Percentiles rank a stretch among this genome's conserved stretches.
These are phyloP conservation scores for Purpureocillium lavendulum DNA, from an alignment of 2,329 filamentous ascomycete species.

Conservation along the genomic window DNA sequence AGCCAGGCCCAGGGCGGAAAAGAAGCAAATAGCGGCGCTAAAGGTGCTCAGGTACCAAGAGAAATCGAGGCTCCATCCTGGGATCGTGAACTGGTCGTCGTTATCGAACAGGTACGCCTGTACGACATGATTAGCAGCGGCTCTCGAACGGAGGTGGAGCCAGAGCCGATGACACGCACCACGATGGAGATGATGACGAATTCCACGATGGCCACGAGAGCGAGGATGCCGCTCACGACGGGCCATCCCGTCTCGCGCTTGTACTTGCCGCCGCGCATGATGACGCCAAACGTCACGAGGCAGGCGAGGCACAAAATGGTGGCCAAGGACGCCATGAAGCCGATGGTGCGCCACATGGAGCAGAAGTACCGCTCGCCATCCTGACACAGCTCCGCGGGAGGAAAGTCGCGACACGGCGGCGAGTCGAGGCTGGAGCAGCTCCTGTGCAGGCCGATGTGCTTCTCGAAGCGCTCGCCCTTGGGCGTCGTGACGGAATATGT, in stretches of 20 bases:
- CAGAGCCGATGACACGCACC: conserved; percentile 42
- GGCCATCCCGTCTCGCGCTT: conserved; percentile 79
- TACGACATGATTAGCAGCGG: too few species aligned
- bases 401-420: conserved; percentile 43
- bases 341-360: conserved; percentile 81
- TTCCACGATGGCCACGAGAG: conserved; percentile 59
- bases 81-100: conserved; percentile 71
- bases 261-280: conserved; percentile 70
- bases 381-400: conserved; percentile 23
- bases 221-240: conserved; percentile 58
- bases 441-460: conserved; percentile 70
- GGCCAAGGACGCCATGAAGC: conserved; percentile 79
- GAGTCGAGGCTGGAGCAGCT: conserved; percentile 66
- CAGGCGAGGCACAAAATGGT: conserved; percentile 75
- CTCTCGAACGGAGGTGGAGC: too few species aligned
- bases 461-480: conserved; percentile 37
- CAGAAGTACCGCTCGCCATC: conserved; percentile 64
- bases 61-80: conserved; percentile 71
- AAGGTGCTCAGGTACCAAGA: conserved; percentile 66
- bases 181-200: conserved; percentile 74
- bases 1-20: conserved; percentile 50
- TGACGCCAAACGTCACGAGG: conserved; percentile 69
- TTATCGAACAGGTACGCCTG: conserved; percentile 79
- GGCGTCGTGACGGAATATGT: conserved; percentile 48
- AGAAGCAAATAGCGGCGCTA: conserved; percentile 43